Base-by-base conservation (phyloP, 768 basidiomycete species). In the Rhodotorula kratochvilovae region DNA sequence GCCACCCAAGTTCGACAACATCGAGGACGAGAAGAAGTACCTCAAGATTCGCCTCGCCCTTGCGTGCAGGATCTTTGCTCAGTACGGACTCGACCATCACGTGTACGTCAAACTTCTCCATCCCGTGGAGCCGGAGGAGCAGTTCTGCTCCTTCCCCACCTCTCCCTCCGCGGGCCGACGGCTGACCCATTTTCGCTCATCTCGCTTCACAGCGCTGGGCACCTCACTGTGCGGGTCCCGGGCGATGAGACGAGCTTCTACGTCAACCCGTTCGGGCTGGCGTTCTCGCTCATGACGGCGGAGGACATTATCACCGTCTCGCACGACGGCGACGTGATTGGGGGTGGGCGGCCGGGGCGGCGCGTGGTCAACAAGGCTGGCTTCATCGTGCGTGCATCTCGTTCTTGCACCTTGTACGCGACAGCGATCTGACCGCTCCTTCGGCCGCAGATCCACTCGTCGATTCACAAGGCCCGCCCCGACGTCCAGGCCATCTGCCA, bases 381-480 rank as follows among this genome's bases (percentile, higher is more conserved):
- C 2, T 83, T 81, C 74, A 77, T 82, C 82, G 85, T 69, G 82
- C 83, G 21, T 81, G 81, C 2, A 80, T 85, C 27, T 23, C n/a
- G n/a, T n/a, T n/a, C n/a, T n/a, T n/a, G n/a, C n/a, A n/a, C n/a
- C n/a, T n/a, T n/a, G n/a, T n/a, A n/a, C n/a, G n/a, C n/a, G n/a
- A n/a, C n/a, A n/a, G n/a, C n/a, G n/a, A n/a, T n/a, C n/a, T n/a
- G n/a, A n/a, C 23, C n/a, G 15, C 21, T 25, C 17, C 46, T n/a
- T 15, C 17, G 45, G 16, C 45, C 45, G 45, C 39, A 39, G 39
- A 39, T 39, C 39, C 39, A 39, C 39, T 46, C 21, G 8, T 46
- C n/a, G 36, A 39, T 58, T 3, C 56, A 58, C 55, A 36, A 36
- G 23, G 56, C 56, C 12, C 82, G 84, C 59, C 83, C 84, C 13